These are phyloP conservation scores for Dioscorea dumetorum DNA, from an alignment of 106 monocot genomes.

Conservation along the genomic window DNA sequence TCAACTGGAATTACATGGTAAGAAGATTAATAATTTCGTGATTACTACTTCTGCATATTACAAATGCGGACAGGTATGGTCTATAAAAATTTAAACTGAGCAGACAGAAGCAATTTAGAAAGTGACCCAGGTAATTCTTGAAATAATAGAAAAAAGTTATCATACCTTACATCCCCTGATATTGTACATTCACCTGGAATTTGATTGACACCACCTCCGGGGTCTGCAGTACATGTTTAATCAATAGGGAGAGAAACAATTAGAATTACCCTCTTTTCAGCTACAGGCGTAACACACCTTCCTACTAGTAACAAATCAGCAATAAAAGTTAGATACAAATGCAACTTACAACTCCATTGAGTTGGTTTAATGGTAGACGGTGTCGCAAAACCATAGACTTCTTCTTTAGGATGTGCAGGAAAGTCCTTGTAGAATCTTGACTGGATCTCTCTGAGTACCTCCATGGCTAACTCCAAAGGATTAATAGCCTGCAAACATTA, in stretches of 20 bases:
- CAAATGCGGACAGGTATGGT: too few relatives aligned
- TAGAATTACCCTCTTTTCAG: not conserved
- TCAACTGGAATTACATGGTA: too few relatives aligned
- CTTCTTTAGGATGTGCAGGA: conserved; percentile 76
- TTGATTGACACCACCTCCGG: conserved; percentile 88
- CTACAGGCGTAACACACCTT: not conserved
- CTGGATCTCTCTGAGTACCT: conserved; percentile 93
- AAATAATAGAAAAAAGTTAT: too few relatives aligned
- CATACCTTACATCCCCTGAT: conserved; percentile 93
- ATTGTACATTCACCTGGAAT: conserved; percentile 93
- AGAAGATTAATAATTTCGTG: too few relatives aligned
- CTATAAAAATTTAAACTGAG: too few relatives aligned
- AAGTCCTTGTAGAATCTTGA: conserved; percentile 79
- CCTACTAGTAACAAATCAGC: not conserved
- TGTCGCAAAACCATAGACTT: conserved; percentile 78
- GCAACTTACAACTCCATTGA: conserved; percentile 88
- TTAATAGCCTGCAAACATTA: conserved; percentile 68
- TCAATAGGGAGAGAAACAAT: not conserved
- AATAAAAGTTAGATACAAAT: not conserved
- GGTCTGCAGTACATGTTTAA: conserved; percentile 45
- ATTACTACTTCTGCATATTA: too few relatives aligned
- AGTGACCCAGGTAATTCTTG: too few relatives aligned
- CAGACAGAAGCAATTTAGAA: too few relatives aligned
- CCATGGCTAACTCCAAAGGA: conserved; percentile 78
- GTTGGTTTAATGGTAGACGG: conserved; percentile 99